phyloP scores from a whole-genome alignment of 495 filamentous ascomycete species.

The Neurospora terricola region DNA sequence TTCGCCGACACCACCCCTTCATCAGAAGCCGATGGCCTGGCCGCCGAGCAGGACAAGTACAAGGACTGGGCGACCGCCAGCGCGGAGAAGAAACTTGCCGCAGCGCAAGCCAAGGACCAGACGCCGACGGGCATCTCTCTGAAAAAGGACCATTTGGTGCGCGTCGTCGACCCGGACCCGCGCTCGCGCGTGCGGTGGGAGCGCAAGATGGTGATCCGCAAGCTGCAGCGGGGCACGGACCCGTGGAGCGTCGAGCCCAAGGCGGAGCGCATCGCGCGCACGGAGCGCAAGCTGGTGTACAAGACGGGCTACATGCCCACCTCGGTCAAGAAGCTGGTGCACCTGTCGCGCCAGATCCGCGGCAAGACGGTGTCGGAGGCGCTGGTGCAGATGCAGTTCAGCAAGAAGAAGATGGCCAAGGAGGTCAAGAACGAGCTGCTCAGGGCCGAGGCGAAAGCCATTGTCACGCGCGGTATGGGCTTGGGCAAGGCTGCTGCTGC shows the following conservation, averaged over 20 bases:
- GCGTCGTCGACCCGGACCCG: constrained; percentile 62
- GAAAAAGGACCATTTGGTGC: constrained; percentile 40
- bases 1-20: constrained; percentile 26
- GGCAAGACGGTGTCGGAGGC: constrained; percentile 91
- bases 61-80: constrained; percentile 9
- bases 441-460: constrained; percentile 64
- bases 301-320: constrained; percentile 65
- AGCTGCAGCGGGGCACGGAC: constrained; percentile 37
- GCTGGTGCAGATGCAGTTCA: constrained; percentile 89
- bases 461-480: constrained; percentile 76
- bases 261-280: constrained; percentile 51
- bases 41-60: neutral
- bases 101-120: neutral
- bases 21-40: constrained; percentile 29
- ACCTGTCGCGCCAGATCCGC: constrained; percentile 73
- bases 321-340: constrained; percentile 76
- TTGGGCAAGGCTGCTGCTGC: constrained; percentile 37
- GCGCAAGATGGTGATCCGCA: constrained; percentile 68
- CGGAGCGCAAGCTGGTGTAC: constrained; percentile 58
- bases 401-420: constrained; percentile 81
- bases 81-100: neutral
- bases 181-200: constrained; percentile 58
- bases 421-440: constrained; percentile 71
- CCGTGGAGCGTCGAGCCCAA: constrained; percentile 57
- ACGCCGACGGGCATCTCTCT: constrained; percentile 7